Base-by-base conservation (phyloP, 768 basidiomycete species). In the Dioszegia hungarica region DNA sequence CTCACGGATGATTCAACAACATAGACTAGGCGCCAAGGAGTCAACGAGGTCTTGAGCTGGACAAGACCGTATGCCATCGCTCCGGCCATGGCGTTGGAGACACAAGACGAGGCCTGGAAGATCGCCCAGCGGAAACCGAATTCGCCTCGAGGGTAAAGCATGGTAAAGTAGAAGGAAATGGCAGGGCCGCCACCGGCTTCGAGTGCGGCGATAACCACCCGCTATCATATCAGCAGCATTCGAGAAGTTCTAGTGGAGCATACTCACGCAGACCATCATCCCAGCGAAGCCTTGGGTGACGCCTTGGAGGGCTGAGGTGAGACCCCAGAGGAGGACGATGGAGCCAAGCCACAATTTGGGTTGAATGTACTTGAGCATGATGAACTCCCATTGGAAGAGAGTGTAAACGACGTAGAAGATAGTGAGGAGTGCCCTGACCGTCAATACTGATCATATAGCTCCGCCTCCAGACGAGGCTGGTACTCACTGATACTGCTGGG, bases 351-450 rank as follows among this genome's bases (percentile, higher is more conserved):
- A 62, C 22, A 45, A 37, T 24, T 43, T 53, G 17, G 61, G 54
- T 10, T 31, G 52, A 20, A 59, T 43, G 50, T 56, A 63, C 34
- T 56, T 59, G 28, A 63, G 43, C 2, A 63, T 31, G 17, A 63
- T 40, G 20, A 63, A 48, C 37, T 59, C 61, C 53, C 57, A 58
- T 47, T 63, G 61, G 20, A 38, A 54, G 12, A 41, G 15, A 9
- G 61, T 56, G 49, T 63, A 63, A 15, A 63, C 57, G 37, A 63
- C 41, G 31, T 63, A 63, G 54, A 63, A 63, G 34, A 63, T 51
- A 6, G 61, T 63, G 9, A 63, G 33, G 14, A 63, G 58, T 12
- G 54, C 31, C 14, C 31, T 33, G 31, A 33, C 31, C n/a, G n/a
- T n/a, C n/a, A n/a, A 38, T n/a, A n/a, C n/a, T n/a, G n/a, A n/a